Evolutionary conservation across 116 monocot species (phyloP).

Genomic region (Cymodocea nodosa): DNA sequence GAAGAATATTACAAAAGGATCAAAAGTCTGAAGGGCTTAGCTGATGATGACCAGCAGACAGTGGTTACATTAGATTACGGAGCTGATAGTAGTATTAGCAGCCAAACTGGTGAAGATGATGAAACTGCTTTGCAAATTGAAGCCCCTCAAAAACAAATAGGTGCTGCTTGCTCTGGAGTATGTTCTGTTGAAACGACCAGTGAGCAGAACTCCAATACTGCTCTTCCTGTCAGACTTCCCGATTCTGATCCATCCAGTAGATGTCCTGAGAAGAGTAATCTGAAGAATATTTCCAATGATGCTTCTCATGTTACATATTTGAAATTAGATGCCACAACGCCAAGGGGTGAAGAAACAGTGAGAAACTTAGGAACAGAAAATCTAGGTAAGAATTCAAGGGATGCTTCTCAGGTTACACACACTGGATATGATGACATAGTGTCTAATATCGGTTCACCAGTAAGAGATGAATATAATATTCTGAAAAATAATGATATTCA

Average conservation of each 20-base stretch:
- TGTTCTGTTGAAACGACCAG: slow-evolving; percentile 2
- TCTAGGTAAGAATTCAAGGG: slow-evolving; percentile 3
- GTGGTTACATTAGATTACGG: slow-evolving; percentile 31
- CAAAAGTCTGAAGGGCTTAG: slow-evolving; percentile 37
- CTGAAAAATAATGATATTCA: slow-evolving; percentile 15
- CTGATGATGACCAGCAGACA: slow-evolving; percentile 29
- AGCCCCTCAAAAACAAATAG: not conserved
- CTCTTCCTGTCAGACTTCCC: not conserved
- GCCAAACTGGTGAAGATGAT: slow-evolving; percentile 21
- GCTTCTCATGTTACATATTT: not conserved
- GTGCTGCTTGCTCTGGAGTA: not conserved
- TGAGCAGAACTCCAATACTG: not conserved
- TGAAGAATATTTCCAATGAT: not conserved
- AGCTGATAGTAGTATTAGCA: slow-evolving; percentile 27
- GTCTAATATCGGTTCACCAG: slow-evolving; percentile 3
- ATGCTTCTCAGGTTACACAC: slow-evolving; percentile 1
- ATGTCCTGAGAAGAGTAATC: slow-evolving; percentile 2
- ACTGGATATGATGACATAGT: not conserved
- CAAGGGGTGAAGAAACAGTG: not conserved
- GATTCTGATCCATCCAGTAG: slow-evolving; percentile 1
- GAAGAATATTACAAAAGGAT: slow-evolving; percentile 78
- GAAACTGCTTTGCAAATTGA: slow-evolving; percentile 1
- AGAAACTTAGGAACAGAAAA: not conserved
- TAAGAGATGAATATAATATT: slow-evolving; percentile 1
- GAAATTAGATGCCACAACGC: not conserved